phyloP scores from a whole-genome alignment of 2,329 filamentous ascomycete genomes.

The Fusarium cicatricum region DNA sequence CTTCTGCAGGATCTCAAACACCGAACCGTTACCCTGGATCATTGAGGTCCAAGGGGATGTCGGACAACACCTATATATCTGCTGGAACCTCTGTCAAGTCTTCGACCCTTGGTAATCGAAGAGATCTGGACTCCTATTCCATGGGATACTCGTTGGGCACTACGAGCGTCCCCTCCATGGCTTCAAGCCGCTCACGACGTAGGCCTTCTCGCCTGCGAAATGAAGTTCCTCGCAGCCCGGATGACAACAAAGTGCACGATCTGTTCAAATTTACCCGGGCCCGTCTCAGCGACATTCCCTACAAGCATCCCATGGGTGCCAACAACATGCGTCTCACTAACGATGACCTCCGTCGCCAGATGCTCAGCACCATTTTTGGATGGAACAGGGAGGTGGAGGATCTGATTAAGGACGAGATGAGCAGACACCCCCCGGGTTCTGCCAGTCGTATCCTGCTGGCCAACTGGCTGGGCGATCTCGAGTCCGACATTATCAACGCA shows the following conservation, averaged over 20 bases:
- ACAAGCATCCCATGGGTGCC: conserved; percentile 70
- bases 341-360: conserved; percentile 85
- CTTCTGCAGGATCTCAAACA: conserved; percentile 63
- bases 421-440: conserved; percentile 75
- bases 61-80: conserved; percentile 74
- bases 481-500: conserved; percentile 80
- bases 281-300: conserved; percentile 82
- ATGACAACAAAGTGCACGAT: conserved; percentile 76
- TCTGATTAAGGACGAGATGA: conserved; percentile 85
- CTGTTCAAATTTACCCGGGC: conserved; percentile 87
- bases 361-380: conserved; percentile 93
- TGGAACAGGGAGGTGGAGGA: conserved; percentile 88
- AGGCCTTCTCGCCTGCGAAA: conserved; percentile 77
- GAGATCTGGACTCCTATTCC: conserved; percentile 64
- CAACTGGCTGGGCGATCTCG: conserved; percentile 91
- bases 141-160: conserved; percentile 50
- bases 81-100: conserved; percentile 61
- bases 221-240: conserved; percentile 79
- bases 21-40: conserved; percentile 60
- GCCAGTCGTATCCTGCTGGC: conserved; percentile 82
- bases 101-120: conserved; percentile 43
- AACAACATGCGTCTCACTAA: conserved; percentile 71
- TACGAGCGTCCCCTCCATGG: conserved; percentile 53
- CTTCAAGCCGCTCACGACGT: conserved; percentile 57
- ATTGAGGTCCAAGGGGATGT: conserved; percentile 61